Evolutionary conservation across 1,284 basidiomycete genomes (phyloP).

Genomic region (Xerocomus cyaneibrunnescens): DNA sequence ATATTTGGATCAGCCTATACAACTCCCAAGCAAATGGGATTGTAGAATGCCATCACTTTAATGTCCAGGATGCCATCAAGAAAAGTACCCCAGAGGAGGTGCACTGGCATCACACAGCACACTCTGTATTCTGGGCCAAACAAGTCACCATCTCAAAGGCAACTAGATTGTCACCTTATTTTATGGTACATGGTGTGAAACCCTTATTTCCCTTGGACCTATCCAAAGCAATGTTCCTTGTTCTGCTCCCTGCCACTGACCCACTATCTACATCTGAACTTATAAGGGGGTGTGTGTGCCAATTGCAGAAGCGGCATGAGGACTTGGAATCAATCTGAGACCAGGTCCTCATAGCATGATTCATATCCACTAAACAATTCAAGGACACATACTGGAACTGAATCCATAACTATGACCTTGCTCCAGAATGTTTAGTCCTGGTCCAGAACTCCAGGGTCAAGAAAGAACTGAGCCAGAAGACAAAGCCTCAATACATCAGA

Average conservation of each 20-base stretch:
- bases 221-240: neutral
- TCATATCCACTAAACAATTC: neutral
- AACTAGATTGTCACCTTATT: too few relatives aligned
- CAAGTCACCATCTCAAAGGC: too few relatives aligned
- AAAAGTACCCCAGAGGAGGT: neutral
- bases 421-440: neutral
- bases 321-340: neutral
- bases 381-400: neutral
- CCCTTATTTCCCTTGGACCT: neutral
- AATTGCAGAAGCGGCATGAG: neutral
- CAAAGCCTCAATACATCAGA: neutral
- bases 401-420: neutral
- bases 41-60: neutral
- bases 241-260: neutral
- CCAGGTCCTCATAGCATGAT: neutral
- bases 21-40: neutral
- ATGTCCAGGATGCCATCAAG: neutral
- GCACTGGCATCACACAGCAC: too few relatives aligned
- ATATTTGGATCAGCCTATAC: neutral
- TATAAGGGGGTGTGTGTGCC: too few relatives aligned
- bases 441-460: too few relatives aligned
- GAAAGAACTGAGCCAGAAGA: neutral
- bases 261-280: too few relatives aligned
- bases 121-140: too few relatives aligned
- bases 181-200: neutral